phyloP scores from a whole-genome alignment of 1,284 basidiomycete genomes.

The Irpex sp. region DNA sequence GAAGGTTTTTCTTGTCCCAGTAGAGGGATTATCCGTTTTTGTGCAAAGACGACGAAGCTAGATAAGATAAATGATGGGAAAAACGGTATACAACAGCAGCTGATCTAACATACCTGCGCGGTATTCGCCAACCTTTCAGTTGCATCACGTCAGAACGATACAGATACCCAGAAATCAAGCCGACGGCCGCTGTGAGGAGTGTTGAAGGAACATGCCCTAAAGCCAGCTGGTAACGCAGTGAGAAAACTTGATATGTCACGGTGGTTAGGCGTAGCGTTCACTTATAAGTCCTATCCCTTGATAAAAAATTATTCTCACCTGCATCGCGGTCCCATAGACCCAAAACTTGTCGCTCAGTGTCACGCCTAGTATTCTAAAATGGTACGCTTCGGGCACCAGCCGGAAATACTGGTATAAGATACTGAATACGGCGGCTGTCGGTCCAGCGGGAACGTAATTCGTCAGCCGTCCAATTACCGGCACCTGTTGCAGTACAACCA shows the following conservation, averaged over 20 bases:
- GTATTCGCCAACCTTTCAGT: slow-evolving; percentile 64
- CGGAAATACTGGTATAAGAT: slow-evolving; percentile 80
- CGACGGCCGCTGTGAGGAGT: slow-evolving; percentile 53
- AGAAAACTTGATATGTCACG: not conserved
- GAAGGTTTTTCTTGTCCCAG: slow-evolving; percentile 25
- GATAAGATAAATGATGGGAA: not conserved
- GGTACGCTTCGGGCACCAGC: slow-evolving; percentile 74
- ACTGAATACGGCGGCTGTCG: slow-evolving; percentile 67
- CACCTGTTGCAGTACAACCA: slow-evolving; percentile 61
- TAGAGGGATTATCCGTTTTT: slow-evolving; percentile 21
- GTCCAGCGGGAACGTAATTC: slow-evolving; percentile 74
- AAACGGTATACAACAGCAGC: not conserved
- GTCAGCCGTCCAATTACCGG: slow-evolving; percentile 38
- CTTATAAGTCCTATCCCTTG: too few species aligned
- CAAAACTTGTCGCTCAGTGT: slow-evolving; percentile 73
- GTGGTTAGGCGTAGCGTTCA: not conserved
- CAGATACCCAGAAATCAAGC: slow-evolving; percentile 66
- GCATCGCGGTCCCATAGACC: slow-evolving; percentile 52
- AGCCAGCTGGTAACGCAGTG: slow-evolving; percentile 47
- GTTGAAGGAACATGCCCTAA: slow-evolving; percentile 67
- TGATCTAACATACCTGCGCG: slow-evolving; percentile 29
- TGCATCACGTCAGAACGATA: slow-evolving; percentile 79
- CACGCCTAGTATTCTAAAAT: slow-evolving; percentile 73
- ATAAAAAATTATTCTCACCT: too few species aligned
- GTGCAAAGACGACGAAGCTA: slow-evolving; percentile 19